Evolutionary conservation across 2,329 filamentous ascomycete species (phyloP), one percentile per base, ranked within the genome.

Genomic region (Albophoma yamanashiensis): DNA sequence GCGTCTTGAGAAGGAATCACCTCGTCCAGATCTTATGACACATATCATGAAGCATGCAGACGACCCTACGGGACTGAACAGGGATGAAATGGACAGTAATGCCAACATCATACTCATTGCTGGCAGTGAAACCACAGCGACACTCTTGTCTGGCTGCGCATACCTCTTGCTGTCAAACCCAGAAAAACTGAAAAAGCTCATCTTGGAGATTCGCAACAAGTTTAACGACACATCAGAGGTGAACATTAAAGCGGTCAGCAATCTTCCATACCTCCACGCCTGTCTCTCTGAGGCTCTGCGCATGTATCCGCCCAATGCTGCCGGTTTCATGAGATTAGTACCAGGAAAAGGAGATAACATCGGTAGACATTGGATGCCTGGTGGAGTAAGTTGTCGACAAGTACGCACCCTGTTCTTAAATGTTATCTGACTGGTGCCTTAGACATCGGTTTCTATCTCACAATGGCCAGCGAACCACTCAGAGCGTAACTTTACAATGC

Each of bases 251-350:
- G 53, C 56, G 5, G 60, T 63, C 14, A 57, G 34, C 40, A 39
- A 50, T 6, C 20, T 63, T 34, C 39, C 56, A 11, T 62, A 60
- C 36, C 58, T 78, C 56, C 64, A 70, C 17, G 76, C 75, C 5
- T 70, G 67, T 42, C 63, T 79, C 14, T 68, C 76, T 1, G 77
- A 79, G 65, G 67, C 68, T 6, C 64, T 79, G 42, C 67, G 78
- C 17, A 65, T 73, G 39, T 76, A 75, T 53, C 73, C 75, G 11
- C 64, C 63, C 7, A 58, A 61, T 6, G 59, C 63, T 59, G 58
- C 60, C 38, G 65, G 64, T 0, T 59, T 69, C 15, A 64, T 64
- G 14, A 58, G 74, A 0, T 42, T 70, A 15, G 68, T 69, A 0
- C 68, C 71, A 20, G 60, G 63, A 39, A 70, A 73, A 11, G 70